Evolutionary conservation across 352 stramenopile species (phyloP).

Genomic region (Globisporangium cylindrosporum): DNA sequence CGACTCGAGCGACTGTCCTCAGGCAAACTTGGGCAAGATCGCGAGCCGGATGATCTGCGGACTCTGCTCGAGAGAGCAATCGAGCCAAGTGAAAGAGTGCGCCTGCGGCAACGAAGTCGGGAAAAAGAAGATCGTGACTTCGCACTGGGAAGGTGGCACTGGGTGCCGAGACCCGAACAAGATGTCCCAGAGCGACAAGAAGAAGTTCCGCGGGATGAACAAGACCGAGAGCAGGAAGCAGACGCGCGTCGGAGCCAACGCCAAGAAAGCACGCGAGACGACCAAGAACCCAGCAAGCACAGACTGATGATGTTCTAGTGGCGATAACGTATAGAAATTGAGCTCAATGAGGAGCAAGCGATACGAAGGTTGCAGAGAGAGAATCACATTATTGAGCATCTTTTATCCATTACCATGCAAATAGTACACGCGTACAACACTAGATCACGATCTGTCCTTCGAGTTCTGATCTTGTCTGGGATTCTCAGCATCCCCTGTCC

Average conservation of each 20-base stretch:
- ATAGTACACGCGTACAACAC: too few species aligned
- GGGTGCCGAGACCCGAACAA: constrained; percentile 59
- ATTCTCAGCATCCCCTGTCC: too few species aligned
- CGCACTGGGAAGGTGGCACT: constrained; percentile 75
- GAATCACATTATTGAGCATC: too few species aligned
- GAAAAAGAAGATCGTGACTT: constrained; percentile 35
- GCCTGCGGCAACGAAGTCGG: constrained; percentile 73
- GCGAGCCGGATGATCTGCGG: constrained; percentile 83
- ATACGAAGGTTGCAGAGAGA: too few species aligned
- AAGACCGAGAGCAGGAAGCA: constrained; percentile 85
- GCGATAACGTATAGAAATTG: too few species aligned
- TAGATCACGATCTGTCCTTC: too few species aligned
- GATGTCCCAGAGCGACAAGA: constrained; percentile 67
- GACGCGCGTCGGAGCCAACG: constrained; percentile 63
- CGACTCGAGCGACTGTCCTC: constrained; percentile 59
- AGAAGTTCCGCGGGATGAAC: constrained; percentile 71
- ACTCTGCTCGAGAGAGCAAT: constrained; percentile 80
- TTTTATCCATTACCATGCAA: too few species aligned
- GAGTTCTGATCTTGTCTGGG: too few species aligned
- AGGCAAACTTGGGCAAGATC: constrained; percentile 74
- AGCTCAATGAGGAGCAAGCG: too few species aligned
- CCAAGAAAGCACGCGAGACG: constrained; percentile 30
- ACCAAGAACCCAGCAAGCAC: constrained; percentile 1
- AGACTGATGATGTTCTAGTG: constrained; percentile 2
- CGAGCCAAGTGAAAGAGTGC: constrained; percentile 69